Conservation (phyloP, 345 rosid genomes). For the Reutealis trisperma region DNA sequence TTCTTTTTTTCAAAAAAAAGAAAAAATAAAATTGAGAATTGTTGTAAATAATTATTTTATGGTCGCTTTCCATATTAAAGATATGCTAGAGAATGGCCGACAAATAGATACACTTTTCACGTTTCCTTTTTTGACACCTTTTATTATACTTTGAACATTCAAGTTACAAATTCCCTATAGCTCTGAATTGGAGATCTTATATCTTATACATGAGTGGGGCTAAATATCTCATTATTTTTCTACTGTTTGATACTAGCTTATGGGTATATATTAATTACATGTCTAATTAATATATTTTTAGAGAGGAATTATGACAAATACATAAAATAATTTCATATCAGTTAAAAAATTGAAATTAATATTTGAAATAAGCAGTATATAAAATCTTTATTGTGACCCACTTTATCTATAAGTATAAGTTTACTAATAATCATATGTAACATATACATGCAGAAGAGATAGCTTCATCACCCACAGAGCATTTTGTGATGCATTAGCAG, state of each 20-base stretch:
- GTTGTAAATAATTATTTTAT: not conserved
- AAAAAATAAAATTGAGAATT: too few species aligned
- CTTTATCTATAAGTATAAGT: too few species aligned
- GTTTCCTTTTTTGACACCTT: conserved; percentile 38
- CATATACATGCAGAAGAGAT: conserved; percentile 50
- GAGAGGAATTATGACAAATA: too few species aligned
- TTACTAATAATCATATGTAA: too few species aligned
- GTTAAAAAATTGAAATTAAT: too few species aligned
- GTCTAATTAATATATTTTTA: too few species aligned
- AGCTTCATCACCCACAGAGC: conserved; percentile 76
- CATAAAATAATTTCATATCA: too few species aligned
- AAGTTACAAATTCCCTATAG: not conserved
- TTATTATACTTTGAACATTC: not conserved
- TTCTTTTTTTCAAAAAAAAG: not conserved
- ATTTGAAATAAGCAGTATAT: too few species aligned
- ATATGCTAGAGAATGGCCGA: conserved; percentile 35
- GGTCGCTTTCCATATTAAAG: not conserved
- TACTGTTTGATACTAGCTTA: not conserved
- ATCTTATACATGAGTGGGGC: too few species aligned
- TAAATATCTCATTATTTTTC: too few species aligned
- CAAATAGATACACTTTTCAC: conserved; percentile 28
- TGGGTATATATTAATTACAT: too few species aligned
- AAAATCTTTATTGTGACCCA: too few species aligned
- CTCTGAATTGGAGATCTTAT: conserved; percentile 1
- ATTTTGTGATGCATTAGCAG: conserved; percentile 70